These are phyloP conservation scores for Conidiobolus incongruus DNA, from an alignment of 371 early-diverging fungal species.

Conservation along the genomic window DNA sequence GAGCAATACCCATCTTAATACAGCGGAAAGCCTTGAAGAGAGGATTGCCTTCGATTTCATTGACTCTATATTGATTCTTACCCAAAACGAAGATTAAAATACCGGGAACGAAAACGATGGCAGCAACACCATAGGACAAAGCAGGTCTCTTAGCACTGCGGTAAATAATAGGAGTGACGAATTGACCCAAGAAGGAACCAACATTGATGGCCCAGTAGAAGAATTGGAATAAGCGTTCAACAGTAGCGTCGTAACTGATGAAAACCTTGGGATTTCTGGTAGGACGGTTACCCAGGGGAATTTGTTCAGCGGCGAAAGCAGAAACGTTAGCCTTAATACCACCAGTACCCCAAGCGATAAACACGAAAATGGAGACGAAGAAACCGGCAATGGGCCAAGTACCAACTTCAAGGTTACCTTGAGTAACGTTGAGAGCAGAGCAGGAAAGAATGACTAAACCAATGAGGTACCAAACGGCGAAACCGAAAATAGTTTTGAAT, in stretches of 20 bases:
- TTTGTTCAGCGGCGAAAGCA: constrained; percentile 48
- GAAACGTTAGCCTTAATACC: constrained; percentile 68
- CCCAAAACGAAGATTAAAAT: constrained; percentile 28
- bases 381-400: constrained; percentile 49
- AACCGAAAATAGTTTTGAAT: constrained; percentile 49
- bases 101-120: constrained; percentile 36
- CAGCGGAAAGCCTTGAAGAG: constrained; percentile 22
- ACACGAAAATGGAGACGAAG: constrained; percentile 28
- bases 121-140: constrained; percentile 35
- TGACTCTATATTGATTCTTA: constrained; percentile 25
- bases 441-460: constrained; percentile 39
- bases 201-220: constrained; percentile 73
- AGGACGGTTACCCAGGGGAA: constrained; percentile 10
- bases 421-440: constrained; percentile 22
- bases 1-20: constrained; percentile 22
- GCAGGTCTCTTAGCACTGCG: constrained; percentile 11
- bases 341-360: constrained; percentile 71
- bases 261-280: constrained; percentile 10
- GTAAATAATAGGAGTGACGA: constrained; percentile 11
- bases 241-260: constrained; percentile 17
- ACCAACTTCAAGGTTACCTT: constrained; percentile 24
- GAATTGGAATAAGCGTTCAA: constrained; percentile 29
- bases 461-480: constrained; percentile 31
- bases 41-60: constrained; percentile 34
- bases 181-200: constrained; percentile 18